phyloP scores from a whole-genome alignment of 2,329 filamentous ascomycete species.

The Fusarium sp. region DNA sequence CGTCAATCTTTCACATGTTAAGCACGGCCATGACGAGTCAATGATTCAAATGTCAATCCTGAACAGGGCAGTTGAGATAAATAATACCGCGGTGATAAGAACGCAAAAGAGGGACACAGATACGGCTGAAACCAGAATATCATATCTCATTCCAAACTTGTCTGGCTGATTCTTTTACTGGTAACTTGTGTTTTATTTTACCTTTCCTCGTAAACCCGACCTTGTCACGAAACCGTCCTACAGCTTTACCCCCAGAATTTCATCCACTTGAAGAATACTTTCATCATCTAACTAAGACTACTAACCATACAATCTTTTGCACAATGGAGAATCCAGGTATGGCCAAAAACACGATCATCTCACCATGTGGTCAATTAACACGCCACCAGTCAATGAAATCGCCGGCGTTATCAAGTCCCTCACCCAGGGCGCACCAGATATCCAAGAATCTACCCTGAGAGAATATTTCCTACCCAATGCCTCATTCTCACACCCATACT shows the following conservation, averaged over 20 bases:
- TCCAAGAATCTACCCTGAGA: conserved; percentile 75
- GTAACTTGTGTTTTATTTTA: background rate
- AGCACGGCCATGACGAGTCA: conserved; percentile 33
- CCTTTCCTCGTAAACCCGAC: conserved; percentile 4
- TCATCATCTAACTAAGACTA: background rate
- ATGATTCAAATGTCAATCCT: conserved; percentile 24
- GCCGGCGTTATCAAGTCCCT: conserved; percentile 75
- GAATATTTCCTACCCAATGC: conserved; percentile 81
- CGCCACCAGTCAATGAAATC: conserved; percentile 69
- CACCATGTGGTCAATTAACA: background rate
- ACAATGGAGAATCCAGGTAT: conserved; percentile 59
- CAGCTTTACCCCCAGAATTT: conserved; percentile 7
- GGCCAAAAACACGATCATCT: background rate
- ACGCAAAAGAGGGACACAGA: conserved; percentile 23
- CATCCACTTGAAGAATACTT: background rate
- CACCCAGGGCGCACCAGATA: conserved; percentile 73
- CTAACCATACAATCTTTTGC: background rate
- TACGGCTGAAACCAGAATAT: conserved; percentile 37
- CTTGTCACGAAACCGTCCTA: background rate
- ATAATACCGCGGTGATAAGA: background rate
- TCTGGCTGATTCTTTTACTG: conserved; percentile 19
- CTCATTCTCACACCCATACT: conserved; percentile 83
- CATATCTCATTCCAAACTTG: conserved; percentile 31
- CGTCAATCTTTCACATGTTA: conserved; percentile 47
- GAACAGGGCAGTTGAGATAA: background rate